These are phyloP conservation scores for Fusarium torreyae DNA, from an alignment of 2,329 filamentous ascomycete species.

Conservation along the genomic window DNA sequence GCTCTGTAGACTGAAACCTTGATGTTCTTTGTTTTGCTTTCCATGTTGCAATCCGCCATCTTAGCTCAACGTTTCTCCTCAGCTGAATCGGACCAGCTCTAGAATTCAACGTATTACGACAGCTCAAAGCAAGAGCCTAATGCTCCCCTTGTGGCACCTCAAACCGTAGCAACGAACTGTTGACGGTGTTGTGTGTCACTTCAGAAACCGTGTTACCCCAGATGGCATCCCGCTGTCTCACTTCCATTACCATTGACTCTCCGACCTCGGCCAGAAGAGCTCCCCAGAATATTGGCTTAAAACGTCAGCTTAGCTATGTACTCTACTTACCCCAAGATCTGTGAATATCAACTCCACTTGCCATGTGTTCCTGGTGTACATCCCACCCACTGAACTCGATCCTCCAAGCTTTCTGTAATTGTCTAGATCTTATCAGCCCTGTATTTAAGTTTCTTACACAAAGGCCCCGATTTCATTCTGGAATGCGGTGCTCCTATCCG, in stretches of 20 bases:
- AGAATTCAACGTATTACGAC: conserved; percentile 1
- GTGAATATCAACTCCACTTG: conserved; percentile 31
- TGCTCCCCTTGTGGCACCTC: conserved; percentile 15
- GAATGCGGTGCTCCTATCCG: conserved; percentile 22
- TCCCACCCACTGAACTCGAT: conserved; percentile 22
- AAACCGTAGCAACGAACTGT: conserved; percentile 27
- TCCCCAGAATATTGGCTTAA: background rate
- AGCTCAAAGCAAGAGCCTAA: background rate
- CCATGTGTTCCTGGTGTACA: conserved; percentile 33
- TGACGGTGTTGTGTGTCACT: conserved; percentile 24
- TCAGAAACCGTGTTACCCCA: conserved; percentile 18
- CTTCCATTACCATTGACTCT: conserved; percentile 17
- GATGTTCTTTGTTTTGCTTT: conserved; percentile 23
- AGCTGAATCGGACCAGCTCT: conserved; percentile 10
- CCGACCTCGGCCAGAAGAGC: conserved; percentile 27
- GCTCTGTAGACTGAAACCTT: conserved; percentile 26
- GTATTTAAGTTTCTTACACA: conserved; percentile 10
- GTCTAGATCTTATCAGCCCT: conserved; percentile 16
- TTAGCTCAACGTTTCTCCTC: conserved; percentile 12
- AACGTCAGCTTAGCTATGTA: background rate
- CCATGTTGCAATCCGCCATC: conserved; percentile 16
- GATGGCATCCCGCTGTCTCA: conserved; percentile 34
- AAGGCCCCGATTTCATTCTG: conserved; percentile 21
- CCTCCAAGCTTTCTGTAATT: background rate
- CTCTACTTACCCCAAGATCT: conserved; percentile 14